Conservation (phyloP, 768 basidiomycete genomes). For the Vishniacozyma victoriae region DNA sequence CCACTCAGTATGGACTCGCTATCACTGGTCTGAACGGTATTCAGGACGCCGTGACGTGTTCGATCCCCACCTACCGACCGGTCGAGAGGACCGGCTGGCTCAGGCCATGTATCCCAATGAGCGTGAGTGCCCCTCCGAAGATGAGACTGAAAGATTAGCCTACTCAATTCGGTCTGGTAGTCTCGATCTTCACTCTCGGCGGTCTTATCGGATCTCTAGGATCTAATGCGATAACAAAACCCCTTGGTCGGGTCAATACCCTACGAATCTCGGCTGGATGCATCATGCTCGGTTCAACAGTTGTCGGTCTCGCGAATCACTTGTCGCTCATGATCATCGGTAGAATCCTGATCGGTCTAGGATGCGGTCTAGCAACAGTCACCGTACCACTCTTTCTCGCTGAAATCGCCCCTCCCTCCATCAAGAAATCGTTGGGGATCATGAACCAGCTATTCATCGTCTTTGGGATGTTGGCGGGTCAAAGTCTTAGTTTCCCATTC, state of each 20-base stretch:
- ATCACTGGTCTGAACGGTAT: conserved; percentile 85
- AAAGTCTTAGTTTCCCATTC: conserved; percentile 33
- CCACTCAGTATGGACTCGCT: conserved; percentile 64
- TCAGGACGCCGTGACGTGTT: conserved; percentile 51
- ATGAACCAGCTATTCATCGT: conserved; percentile 43
- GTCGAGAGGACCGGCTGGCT: conserved; percentile 8
- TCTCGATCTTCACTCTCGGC: conserved; percentile 77
- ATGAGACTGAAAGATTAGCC: conserved; percentile 4
- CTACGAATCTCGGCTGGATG: conserved; percentile 16
- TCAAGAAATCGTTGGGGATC: conserved; percentile 51
- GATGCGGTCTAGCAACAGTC: conserved; percentile 45
- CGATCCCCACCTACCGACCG: too few species aligned
- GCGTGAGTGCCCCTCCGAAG: conserved; percentile 14
- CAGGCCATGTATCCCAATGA: conserved; percentile 26
- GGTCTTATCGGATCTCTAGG: conserved; percentile 62
- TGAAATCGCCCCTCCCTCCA: conserved; percentile 71
- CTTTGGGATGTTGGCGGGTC: conserved; percentile 37
- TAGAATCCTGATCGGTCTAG: conserved; percentile 38
- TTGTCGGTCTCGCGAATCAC: conserved; percentile 18
- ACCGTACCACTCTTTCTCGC: conserved; percentile 79
- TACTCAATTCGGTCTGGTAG: conserved; percentile 71
- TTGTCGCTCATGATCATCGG: conserved; percentile 20
- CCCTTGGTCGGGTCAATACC: conserved; percentile 25
- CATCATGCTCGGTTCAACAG: conserved; percentile 25
- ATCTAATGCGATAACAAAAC: conserved; percentile 12